phyloP scores from a whole-genome alignment of 1,139 yeast genomes.

The Geotrichum phurueaensis region DNA sequence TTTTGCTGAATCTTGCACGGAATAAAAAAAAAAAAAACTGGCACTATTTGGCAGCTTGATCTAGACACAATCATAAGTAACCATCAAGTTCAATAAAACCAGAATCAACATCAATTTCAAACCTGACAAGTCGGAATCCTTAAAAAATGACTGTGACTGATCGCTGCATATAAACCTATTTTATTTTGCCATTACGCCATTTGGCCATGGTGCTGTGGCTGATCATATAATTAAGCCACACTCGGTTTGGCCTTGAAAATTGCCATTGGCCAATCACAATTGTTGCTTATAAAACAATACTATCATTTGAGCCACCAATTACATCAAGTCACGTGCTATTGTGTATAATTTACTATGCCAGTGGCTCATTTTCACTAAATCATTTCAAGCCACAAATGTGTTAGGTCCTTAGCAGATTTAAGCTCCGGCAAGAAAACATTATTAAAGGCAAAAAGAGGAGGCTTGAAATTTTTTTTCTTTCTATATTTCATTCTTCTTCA shows the following conservation, averaged over 20 bases:
- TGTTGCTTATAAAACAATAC: constrained; percentile 4
- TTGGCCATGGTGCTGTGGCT: not conserved
- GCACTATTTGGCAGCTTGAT: no score
- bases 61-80: not conserved
- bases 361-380: constrained; percentile 9
- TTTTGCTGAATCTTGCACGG: no score
- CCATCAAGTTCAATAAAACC: not conserved
- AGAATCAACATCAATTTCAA: not conserved
- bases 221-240: not conserved
- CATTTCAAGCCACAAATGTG: constrained; percentile 7
- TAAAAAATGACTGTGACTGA: not conserved
- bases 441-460: not conserved
- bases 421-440: not conserved
- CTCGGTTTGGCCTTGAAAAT: not conserved
- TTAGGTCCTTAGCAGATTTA: not conserved
- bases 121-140: not conserved
- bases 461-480: not conserved
- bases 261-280: constrained; percentile 5
- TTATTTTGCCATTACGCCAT: not conserved
- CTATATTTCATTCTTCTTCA: not conserved
- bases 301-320: constrained; percentile 14
- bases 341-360: constrained; percentile 4
- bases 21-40: no score
- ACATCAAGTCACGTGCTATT: constrained; percentile 18
- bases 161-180: not conserved